phyloP scores from a whole-genome alignment of 2,329 filamentous ascomycete genomes.

The Cucurbitaria berberidis region DNA sequence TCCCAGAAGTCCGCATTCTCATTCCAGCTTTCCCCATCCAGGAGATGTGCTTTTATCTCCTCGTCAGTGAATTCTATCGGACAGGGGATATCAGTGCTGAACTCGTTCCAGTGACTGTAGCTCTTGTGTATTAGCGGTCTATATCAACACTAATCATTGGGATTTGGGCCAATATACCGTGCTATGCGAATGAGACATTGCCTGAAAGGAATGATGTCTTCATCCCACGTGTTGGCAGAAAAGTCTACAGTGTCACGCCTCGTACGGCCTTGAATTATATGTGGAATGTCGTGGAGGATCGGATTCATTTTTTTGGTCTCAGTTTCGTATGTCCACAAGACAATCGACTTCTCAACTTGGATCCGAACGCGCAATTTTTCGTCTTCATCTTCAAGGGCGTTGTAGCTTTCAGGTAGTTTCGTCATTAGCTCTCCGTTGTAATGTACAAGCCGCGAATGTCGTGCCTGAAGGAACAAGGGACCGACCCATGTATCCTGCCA shows the following conservation, averaged over 20 bases:
- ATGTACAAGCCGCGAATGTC: constrained; percentile 36
- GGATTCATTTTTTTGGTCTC: constrained; percentile 37
- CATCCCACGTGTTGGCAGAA: constrained; percentile 40
- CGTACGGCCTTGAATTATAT: constrained; percentile 29
- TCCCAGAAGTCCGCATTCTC: constrained; percentile 47
- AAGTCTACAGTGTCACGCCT: constrained; percentile 38
- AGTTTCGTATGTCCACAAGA: constrained; percentile 37
- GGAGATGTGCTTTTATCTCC: constrained; percentile 22
- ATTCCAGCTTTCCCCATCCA: constrained; percentile 39
- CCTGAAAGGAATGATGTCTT: constrained; percentile 40
- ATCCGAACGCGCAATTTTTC: constrained; percentile 31
- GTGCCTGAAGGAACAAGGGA: constrained; percentile 32
- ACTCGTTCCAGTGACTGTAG: constrained; percentile 38
- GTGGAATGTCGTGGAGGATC: constrained; percentile 30
- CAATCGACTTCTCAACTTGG: constrained; percentile 34
- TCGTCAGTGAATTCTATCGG: constrained; percentile 34
- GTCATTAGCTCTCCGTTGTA: constrained; percentile 38
- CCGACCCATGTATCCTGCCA: constrained; percentile 48
- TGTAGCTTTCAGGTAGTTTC: constrained; percentile 30
- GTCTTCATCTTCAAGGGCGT: constrained; percentile 30
- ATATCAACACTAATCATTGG: constrained; percentile 16
- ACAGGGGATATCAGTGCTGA: constrained; percentile 35
- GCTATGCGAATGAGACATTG: constrained; percentile 40
- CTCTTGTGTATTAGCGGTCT: constrained; percentile 12
- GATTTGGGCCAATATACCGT: constrained; percentile 28